Percentiles rank a stretch among this genome's conserved stretches.
Conservation (phyloP, 2,329 filamentous ascomycete genomes). For the Penicillium sp. region DNA sequence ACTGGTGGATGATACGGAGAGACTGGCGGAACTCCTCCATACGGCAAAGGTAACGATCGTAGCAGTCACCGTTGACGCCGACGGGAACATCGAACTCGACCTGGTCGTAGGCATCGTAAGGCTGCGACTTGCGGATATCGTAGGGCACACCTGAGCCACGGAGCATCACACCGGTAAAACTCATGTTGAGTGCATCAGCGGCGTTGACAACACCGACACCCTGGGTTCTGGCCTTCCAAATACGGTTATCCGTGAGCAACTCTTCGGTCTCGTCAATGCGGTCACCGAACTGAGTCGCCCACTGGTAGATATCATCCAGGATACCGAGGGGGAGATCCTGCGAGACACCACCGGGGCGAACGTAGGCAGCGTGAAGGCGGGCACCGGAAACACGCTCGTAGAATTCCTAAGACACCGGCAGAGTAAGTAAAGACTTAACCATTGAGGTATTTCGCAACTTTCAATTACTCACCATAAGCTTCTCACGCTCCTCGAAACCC, state of each 20-base stretch:
- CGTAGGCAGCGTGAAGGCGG: conserved; percentile 94
- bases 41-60: conserved; percentile 96
- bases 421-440: conserved; percentile 16
- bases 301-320: conserved; percentile 98
- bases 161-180: conserved; percentile 96
- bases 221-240: conserved; percentile 93
- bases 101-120: conserved; percentile 96
- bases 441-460: neutral
- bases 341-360: conserved; percentile 92
- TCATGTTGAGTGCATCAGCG: conserved; percentile 92
- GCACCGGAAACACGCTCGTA: conserved; percentile 98
- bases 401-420: conserved; percentile 70
- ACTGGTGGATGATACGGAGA: conserved; percentile 97
- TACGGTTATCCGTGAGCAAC: conserved; percentile 97
- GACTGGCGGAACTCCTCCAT: conserved; percentile 99
- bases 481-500: conserved; percentile 99
- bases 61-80: conserved; percentile 95
- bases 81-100: conserved; percentile 98
- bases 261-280: conserved; percentile 98
- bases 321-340: conserved; percentile 93
- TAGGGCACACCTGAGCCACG: conserved; percentile 93
- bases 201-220: conserved; percentile 89
- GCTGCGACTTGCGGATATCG: conserved; percentile 94
- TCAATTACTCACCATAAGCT: conserved; percentile 78
- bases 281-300: conserved; percentile 98